phyloP scores from a whole-genome alignment of 441 rosid genomes.

The Pelargonium myrrhifolium region DNA sequence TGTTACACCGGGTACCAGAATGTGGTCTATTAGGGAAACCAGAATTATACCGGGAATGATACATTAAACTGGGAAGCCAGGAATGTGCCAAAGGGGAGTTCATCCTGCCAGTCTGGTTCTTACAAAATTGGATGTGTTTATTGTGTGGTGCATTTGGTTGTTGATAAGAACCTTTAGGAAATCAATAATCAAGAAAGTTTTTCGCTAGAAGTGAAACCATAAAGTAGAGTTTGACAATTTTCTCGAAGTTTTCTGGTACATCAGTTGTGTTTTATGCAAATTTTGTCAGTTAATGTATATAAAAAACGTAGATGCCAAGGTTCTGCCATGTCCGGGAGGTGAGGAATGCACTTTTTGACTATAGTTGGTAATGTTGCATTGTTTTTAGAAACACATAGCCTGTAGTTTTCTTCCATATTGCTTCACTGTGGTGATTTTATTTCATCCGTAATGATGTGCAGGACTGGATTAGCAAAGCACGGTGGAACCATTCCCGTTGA shows the following conservation, averaged over 20 bases:
- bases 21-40: background rate
- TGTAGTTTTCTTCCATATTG: background rate
- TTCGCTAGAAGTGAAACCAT: no score
- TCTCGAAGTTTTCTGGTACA: no score
- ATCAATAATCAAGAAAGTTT: background rate
- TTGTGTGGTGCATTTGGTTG: background rate
- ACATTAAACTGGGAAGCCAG: background rate
- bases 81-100: background rate
- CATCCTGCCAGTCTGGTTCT: background rate
- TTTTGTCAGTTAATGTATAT: no score
- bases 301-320: no score
- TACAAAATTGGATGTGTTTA: background rate
- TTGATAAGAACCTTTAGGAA: background rate
- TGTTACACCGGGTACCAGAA: background rate
- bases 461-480: constrained; percentile 25
- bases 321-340: background rate
- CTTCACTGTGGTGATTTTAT: background rate
- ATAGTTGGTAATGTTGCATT: background rate
- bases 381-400: background rate
- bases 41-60: no score
- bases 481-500: constrained; percentile 27
- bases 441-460: constrained; percentile 9
- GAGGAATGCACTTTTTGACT: background rate
- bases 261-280: no score
- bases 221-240: no score